These are phyloP conservation scores for Huntiella savannae DNA, from an alignment of 2,329 filamentous ascomycete species.

Conservation along the genomic window DNA sequence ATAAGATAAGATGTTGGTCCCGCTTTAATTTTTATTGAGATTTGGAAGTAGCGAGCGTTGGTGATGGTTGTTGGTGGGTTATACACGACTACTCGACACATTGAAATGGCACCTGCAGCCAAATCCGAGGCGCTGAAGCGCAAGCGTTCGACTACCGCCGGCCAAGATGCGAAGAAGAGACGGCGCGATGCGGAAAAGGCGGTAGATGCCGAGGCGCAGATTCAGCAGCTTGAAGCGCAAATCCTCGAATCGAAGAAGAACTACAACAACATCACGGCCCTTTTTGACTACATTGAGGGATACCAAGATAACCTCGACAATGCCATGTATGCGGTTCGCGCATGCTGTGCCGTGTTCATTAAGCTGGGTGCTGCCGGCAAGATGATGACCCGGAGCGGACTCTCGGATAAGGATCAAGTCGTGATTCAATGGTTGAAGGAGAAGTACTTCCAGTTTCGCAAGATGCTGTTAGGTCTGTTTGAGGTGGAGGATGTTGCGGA, in stretches of 20 bases:
- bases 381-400: slow-evolving; percentile 43
- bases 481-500: slow-evolving; percentile 42
- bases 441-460: slow-evolving; percentile 52
- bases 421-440: slow-evolving; percentile 65
- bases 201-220: slow-evolving; percentile 36
- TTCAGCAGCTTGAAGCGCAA: slow-evolving; percentile 58
- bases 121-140: slow-evolving; percentile 25
- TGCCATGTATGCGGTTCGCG: slow-evolving; percentile 51
- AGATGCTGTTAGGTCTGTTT: slow-evolving; percentile 41
- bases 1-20: slow-evolving; percentile 11
- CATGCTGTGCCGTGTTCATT: slow-evolving; percentile 72
- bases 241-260: slow-evolving; percentile 74
- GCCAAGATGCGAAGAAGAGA: slow-evolving; percentile 30
- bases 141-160: slow-evolving; percentile 25
- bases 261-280: slow-evolving; percentile 71
- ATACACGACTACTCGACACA: no score
- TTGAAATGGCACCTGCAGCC: slow-evolving; percentile 8
- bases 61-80: no score
- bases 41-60: slow-evolving; percentile 2
- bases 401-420: slow-evolving; percentile 53
- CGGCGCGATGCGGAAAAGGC: slow-evolving; percentile 26
- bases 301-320: slow-evolving; percentile 31
- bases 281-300: slow-evolving; percentile 40
- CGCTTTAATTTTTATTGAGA: slow-evolving; percentile 14
- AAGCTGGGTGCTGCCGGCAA: slow-evolving; percentile 57